Conservation (phyloP, 305 asterid species). For the Petunia hybrid region DNA sequence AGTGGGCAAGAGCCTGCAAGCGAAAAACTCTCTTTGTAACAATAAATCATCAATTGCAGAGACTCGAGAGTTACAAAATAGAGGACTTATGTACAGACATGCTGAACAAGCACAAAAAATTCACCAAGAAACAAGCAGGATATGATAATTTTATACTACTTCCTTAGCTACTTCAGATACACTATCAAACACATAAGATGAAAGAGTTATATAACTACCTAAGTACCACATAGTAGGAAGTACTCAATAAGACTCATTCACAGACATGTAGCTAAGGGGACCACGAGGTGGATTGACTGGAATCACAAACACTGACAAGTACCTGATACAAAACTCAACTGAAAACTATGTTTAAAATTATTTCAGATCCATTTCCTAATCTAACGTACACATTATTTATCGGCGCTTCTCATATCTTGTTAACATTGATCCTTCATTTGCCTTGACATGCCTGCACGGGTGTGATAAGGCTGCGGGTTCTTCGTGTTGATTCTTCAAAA, state of each 20-base stretch:
- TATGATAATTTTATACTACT: not conserved
- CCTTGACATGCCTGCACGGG: not conserved
- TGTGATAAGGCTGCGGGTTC: not conserved
- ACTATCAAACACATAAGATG: not conserved
- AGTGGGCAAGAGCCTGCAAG: constrained; percentile 43
- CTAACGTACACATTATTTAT: not conserved
- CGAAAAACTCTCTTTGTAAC: not conserved
- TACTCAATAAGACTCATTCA: not conserved
- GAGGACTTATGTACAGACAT: not conserved
- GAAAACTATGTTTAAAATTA: not conserved
- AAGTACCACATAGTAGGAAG: too few species aligned
- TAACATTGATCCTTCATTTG: not conserved
- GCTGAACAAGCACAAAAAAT: not conserved
- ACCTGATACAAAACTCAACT: not conserved
- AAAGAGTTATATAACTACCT: not conserved
- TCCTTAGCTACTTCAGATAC: not conserved
- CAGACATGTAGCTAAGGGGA: not conserved
- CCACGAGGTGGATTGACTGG: not conserved
- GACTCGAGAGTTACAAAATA: not conserved
- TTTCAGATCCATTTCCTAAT: not conserved
- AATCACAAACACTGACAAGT: not conserved
- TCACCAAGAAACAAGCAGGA: not conserved
- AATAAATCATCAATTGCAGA: not conserved
- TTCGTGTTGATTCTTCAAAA: not conserved
- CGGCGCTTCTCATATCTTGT: not conserved